Evolutionary conservation across 441 rosid genomes (phyloP).

Genomic region (Monsonia emarginata): DNA sequence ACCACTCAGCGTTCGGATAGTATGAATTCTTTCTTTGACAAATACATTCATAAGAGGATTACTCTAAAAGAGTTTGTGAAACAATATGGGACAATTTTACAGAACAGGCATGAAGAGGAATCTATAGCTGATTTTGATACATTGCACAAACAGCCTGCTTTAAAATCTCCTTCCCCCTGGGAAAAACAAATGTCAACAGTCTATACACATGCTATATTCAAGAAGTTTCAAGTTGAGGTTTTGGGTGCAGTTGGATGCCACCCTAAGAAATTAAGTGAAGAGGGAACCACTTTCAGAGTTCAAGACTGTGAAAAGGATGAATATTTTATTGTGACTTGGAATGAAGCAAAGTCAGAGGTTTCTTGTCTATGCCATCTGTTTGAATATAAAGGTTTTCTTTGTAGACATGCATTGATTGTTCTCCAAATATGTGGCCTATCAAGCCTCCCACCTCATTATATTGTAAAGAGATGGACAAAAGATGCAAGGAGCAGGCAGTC

Average conservation of each 20-base stretch:
- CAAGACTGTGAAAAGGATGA: slow-evolving; percentile 41
- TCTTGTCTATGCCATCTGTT: slow-evolving; percentile 47
- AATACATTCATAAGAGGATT: slow-evolving; percentile 31
- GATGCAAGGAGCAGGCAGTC: slow-evolving; percentile 25
- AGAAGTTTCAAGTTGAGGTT: background rate
- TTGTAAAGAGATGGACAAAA: slow-evolving; percentile 54
- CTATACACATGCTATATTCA: background rate
- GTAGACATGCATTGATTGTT: slow-evolving; percentile 57
- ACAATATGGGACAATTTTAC: slow-evolving; percentile 29
- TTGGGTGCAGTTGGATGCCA: background rate
- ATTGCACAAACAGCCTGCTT: slow-evolving; percentile 19
- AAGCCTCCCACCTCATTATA: slow-evolving; percentile 40
- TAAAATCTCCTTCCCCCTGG: background rate
- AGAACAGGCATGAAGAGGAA: slow-evolving; percentile 36
- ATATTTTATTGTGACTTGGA: slow-evolving; percentile 35
- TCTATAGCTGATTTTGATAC: slow-evolving; percentile 34
- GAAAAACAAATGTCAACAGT: slow-evolving; percentile 3
- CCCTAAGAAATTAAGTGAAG: background rate
- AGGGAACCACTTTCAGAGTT: background rate
- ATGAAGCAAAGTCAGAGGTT: slow-evolving; percentile 30
- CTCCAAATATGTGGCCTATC: slow-evolving; percentile 47
- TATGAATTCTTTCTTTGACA: slow-evolving; percentile 39
- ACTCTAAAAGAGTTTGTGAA: slow-evolving; percentile 45
- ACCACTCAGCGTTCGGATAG: slow-evolving; percentile 36
- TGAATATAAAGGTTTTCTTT: slow-evolving; percentile 51